Base-by-base conservation (phyloP, 345 rosid species). In the Microthlaspi erraticum region DNA sequence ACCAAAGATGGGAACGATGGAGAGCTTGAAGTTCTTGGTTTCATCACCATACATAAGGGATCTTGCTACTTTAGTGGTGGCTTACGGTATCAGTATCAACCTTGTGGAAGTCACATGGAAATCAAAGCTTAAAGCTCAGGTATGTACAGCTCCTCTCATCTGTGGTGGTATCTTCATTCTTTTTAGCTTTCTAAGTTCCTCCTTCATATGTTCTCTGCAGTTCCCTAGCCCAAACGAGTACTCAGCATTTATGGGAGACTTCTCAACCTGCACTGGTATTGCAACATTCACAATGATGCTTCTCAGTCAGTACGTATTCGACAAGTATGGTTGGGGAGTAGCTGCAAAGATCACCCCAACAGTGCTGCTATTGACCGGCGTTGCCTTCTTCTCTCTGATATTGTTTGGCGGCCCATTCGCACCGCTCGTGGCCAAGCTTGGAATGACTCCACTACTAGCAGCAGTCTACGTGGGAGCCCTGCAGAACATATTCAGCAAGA, bases 101-200 rank as follows among this genome's bases (percentile, higher is more conserved):
- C 96, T 93, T 23, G 98, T 93, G 29, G 98, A 93, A 77, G 97
- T 91, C 77, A 93, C 98, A 38, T 93, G 98, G 98, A 93, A 93
- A 79, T 93, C 98, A 31, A 93, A 93, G 81, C 96, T 93, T 71
- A 93, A 93, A 82, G 98, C 98, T n/a, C 98, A 93, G 98, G 97
- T 93, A 68, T 79, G 0, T 0, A 46, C 66, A 63, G 57, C 23
- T 23, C 5, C 2, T 64, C 17, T 16, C 29, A 34, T 52, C 36
- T 60, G 98, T 93, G 81, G 98, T 93, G 72, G 98, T 97, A 6
- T 93, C 12, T 63, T 53, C 8, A 5, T 2, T 13, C 5, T n/a
- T n/a, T 54, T 18, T 39, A 45, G 42, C 42, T 37, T 10, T 2
- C 10, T 55, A 34, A 73, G 7, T 76, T n/a, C n/a, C n/a, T 61